Evolutionary conservation across 164 flowering plant genomes (phyloP).

Genomic region (Stephania yunnanensis): DNA sequence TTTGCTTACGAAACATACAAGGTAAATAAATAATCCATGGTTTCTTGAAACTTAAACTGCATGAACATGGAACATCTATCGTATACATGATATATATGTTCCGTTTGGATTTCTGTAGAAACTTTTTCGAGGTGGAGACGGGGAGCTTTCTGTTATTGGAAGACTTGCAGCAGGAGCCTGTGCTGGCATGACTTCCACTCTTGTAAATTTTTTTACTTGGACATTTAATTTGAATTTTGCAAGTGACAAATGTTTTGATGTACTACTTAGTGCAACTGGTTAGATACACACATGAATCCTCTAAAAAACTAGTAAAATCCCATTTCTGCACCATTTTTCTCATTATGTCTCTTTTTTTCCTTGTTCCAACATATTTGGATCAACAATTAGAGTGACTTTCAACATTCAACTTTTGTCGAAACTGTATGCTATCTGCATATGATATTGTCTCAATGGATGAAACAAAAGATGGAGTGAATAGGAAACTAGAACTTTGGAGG

Average conservation of each 20-base stretch:
- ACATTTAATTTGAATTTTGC: not conserved
- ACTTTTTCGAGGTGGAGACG: conserved; percentile 66
- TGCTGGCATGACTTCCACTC: conserved; percentile 99
- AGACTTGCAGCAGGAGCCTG: conserved; percentile 96
- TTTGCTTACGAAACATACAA: conserved; percentile 88
- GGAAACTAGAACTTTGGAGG: too few species aligned
- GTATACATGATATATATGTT: not conserved
- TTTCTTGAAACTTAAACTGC: not conserved
- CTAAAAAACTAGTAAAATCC: not conserved
- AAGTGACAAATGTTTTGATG: not conserved
- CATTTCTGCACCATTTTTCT: not conserved
- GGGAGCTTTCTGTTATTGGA: conserved; percentile 82
- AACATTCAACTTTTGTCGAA: not conserved
- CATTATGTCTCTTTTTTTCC: not conserved
- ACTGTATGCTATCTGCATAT: too few species aligned
- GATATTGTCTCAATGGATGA: too few species aligned
- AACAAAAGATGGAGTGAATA: too few species aligned
- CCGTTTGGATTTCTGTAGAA: conserved; percentile 37
- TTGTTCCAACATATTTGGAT: not conserved
- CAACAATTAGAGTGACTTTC: not conserved
- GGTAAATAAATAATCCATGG: conserved; percentile 28
- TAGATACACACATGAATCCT: too few species aligned
- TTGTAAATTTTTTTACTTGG: conserved; percentile 50
- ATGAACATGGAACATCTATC: not conserved
- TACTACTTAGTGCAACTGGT: not conserved